Evolutionary conservation across 2,329 filamentous ascomycete species (phyloP).

Genomic region (Passalora sequoiae): DNA sequence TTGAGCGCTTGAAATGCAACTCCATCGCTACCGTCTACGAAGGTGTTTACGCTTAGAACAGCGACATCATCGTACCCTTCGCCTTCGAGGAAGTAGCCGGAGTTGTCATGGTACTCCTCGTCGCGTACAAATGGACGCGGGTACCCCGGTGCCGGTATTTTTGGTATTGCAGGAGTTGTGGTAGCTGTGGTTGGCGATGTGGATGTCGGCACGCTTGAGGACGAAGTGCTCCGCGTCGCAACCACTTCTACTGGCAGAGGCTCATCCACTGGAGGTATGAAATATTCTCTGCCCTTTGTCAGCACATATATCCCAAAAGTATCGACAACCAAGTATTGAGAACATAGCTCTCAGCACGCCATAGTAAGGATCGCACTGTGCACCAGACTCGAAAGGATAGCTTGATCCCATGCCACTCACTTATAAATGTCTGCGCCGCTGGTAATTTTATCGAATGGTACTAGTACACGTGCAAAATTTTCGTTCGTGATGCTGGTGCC

Average conservation of each 20-base stretch:
- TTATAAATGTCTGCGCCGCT: constrained; percentile 41
- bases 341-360: no score
- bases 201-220: constrained; percentile 13
- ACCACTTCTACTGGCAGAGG: constrained; percentile 24
- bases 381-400: no score
- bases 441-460: constrained; percentile 39
- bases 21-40: constrained; percentile 33
- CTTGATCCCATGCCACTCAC: no score
- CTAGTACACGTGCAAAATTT: constrained; percentile 43
- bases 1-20: constrained; percentile 40
- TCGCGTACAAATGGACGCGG: constrained; percentile 39
- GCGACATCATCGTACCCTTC: constrained; percentile 44
- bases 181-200: constrained; percentile 12
- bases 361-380: no score
- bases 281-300: no score
- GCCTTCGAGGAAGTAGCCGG: constrained; percentile 44
- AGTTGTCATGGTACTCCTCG: constrained; percentile 41
- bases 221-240: constrained; percentile 10
- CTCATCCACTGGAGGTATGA: constrained; percentile 20
- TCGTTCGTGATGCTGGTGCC: constrained; percentile 38
- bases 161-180: constrained; percentile 13
- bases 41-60: constrained; percentile 42
- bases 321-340: no score
- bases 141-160: constrained; percentile 39
- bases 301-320: no score